phyloP scores from a whole-genome alignment of 228 moss, liverwort and hornwort genomes.

The Sphagnum fallax region DNA sequence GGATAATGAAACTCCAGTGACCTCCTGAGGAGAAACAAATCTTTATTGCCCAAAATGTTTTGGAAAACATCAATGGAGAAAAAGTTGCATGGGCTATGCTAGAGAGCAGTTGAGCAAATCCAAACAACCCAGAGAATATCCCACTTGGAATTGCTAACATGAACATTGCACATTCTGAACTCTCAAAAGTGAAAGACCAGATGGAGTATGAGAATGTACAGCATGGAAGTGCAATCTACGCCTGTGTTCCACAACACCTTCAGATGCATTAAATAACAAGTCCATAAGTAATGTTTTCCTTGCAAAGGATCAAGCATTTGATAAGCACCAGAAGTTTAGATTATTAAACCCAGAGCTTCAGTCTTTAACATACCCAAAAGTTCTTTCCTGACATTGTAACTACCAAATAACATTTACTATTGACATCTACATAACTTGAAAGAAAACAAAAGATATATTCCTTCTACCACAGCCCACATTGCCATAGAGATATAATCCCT shows the following conservation, averaged over 20 bases:
- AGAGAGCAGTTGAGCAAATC: background rate
- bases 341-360: background rate
- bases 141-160: background rate
- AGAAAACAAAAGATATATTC: too few relatives aligned
- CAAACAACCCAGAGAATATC: too few relatives aligned
- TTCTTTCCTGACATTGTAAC: background rate
- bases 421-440: background rate
- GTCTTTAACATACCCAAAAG: background rate
- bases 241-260: conserved; percentile 53
- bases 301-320: conserved; percentile 11
- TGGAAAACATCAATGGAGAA: background rate
- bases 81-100: background rate
- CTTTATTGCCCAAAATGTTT: background rate
- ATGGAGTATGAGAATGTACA: conserved; percentile 21
- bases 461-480: conserved; percentile 85
- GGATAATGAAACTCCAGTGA: background rate
- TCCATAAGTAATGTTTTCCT: conserved; percentile 94
- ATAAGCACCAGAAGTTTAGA: background rate
- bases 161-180: too few relatives aligned
- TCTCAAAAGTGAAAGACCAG: too few relatives aligned
- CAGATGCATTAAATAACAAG: conserved; percentile 70
- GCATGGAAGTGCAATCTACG: conserved; percentile 95
- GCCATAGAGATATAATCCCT: conserved; percentile 84
- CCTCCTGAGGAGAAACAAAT: background rate
- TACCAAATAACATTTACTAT: background rate